Conservation (phyloP, 805 yeast species). For the Ogataea glucozyma region DNA sequence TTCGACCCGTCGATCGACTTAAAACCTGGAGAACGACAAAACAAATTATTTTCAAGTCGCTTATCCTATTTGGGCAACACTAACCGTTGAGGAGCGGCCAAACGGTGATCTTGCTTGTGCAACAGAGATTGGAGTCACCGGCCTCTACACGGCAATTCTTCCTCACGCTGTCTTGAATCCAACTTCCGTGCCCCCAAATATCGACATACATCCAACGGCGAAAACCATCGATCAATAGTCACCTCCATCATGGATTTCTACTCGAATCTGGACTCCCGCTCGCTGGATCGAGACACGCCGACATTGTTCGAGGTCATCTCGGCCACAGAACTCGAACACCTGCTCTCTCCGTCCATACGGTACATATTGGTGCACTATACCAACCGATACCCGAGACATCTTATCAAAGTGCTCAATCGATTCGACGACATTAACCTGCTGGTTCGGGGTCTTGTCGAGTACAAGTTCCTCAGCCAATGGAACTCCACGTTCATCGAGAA, state of each 20-base stretch:
- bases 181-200: no score
- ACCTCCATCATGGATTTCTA: constrained; percentile 67
- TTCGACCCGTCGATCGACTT: constrained; percentile 1
- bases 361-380: constrained; percentile 82
- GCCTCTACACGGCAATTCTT: no score
- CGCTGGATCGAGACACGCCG: constrained; percentile 74
- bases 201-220: no score
- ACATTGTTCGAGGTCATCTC: constrained; percentile 88
- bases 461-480: constrained; percentile 67
- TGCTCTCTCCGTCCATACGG: constrained; percentile 80
- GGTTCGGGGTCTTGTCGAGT: constrained; percentile 66
- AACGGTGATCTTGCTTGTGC: no score
- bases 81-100: constrained; percentile 1
- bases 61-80: neutral
- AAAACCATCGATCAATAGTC: no score
- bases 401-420: constrained; percentile 59
- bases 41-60: no score
- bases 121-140: no score
- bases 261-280: constrained; percentile 74
- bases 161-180: no score
- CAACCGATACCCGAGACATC: constrained; percentile 68
- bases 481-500: constrained; percentile 88
- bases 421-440: constrained; percentile 77
- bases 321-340: constrained; percentile 70
- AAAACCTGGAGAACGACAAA: no score